phyloP scores from a whole-genome alignment of 2,329 filamentous ascomycete species.

The Berkeleyomyces rouxiae region DNA sequence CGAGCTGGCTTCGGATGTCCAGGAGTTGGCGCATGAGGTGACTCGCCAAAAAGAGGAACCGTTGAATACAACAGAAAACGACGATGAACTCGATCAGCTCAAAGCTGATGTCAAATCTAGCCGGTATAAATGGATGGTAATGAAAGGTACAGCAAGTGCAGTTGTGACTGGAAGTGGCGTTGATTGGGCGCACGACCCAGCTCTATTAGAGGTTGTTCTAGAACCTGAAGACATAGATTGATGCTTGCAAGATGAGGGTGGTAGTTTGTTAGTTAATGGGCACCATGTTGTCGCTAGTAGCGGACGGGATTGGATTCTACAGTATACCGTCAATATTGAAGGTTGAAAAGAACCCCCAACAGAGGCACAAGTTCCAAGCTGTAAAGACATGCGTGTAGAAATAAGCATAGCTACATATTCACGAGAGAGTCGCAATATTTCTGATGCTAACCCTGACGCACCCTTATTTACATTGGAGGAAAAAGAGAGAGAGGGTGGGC shows the following conservation, averaged over 20 bases:
- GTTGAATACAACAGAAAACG: constrained; percentile 34
- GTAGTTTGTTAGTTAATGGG: neutral
- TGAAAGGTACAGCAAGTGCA: constrained; percentile 65
- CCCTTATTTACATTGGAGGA: neutral
- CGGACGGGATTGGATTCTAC: too few species aligned
- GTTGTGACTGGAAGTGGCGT: constrained; percentile 67
- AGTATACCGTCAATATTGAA: too few species aligned
- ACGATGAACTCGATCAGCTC: constrained; percentile 38
- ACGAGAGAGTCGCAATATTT: neutral
- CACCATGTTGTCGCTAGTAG: too few species aligned
- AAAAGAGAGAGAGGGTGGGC: constrained; percentile 13
- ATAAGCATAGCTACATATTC: neutral
- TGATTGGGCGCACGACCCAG: constrained; percentile 59
- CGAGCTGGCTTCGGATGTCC: constrained; percentile 42
- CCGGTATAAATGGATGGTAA: constrained; percentile 51
- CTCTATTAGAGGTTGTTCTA: constrained; percentile 53
- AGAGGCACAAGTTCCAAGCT: neutral
- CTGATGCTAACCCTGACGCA: neutral
- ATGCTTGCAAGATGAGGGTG: neutral
- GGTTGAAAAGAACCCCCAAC: too few species aligned
- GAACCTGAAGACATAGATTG: constrained; percentile 35
- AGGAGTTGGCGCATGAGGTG: constrained; percentile 43
- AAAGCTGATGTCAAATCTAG: constrained; percentile 44
- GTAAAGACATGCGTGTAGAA: too few species aligned
- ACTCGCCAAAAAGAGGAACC: constrained; percentile 35